phyloP scores from a whole-genome alignment of 768 basidiomycete species.

The Rhodocollybia butyracea region DNA sequence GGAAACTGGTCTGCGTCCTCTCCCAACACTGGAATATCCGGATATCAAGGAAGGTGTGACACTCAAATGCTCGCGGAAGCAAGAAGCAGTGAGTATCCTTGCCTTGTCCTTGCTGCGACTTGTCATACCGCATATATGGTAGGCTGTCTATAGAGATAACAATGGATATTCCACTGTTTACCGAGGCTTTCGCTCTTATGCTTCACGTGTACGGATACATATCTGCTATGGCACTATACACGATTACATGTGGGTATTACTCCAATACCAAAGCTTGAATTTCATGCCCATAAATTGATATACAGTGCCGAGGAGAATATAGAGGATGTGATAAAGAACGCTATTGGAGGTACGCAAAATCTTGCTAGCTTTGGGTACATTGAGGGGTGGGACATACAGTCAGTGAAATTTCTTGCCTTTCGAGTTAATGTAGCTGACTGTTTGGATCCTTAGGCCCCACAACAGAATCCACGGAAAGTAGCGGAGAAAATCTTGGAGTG shows the following conservation, averaged over 20 bases:
- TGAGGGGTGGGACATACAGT: conserved; percentile 3
- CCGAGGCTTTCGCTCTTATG: conserved; percentile 26
- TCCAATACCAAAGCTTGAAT: background rate
- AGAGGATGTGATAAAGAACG: background rate
- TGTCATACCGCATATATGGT: background rate
- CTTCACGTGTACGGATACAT: conserved; percentile 36
- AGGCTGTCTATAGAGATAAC: conserved; percentile 43
- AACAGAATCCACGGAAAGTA: too few species aligned
- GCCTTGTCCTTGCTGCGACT: conserved; percentile 2
- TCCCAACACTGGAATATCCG: conserved; percentile 27
- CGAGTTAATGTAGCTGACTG: too few species aligned
- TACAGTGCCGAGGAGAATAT: background rate
- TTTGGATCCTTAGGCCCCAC: too few species aligned
- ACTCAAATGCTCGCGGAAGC: conserved; percentile 41
- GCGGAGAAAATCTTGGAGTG: too few species aligned
- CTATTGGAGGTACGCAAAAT: background rate
- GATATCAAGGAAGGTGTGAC: conserved; percentile 45
- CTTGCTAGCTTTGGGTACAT: conserved; percentile 1
- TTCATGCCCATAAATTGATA: too few species aligned
- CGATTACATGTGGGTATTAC: conserved; percentile 36
- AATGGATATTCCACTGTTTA: conserved; percentile 31
- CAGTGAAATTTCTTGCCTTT: too few species aligned
- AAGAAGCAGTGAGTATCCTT: conserved; percentile 36
- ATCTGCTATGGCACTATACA: conserved; percentile 43
- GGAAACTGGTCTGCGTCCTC: conserved; percentile 4